Percentiles rank a stretch among this genome's conserved stretches.
These are phyloP conservation scores for Starmerella khaoyaiensis DNA, from an alignment of 805 yeast genomes.

Conservation along the genomic window DNA sequence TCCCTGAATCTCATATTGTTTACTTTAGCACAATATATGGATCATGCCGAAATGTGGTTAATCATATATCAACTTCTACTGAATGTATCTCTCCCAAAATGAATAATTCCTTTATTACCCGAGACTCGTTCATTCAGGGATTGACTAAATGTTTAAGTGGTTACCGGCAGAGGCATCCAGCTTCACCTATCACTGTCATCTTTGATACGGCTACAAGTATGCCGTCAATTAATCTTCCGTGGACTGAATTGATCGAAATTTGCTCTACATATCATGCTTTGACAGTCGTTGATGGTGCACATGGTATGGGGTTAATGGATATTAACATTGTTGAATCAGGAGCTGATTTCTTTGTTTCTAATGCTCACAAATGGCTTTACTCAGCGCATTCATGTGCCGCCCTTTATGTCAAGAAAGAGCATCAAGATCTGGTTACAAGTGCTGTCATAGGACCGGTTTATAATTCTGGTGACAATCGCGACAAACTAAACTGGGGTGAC, in stretches of 20 bases:
- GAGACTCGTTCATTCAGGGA: too few relatives aligned
- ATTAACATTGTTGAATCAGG: constrained; percentile 23
- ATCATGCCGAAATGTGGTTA: constrained; percentile 42
- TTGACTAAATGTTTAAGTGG: too few relatives aligned
- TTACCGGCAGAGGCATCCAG: too few relatives aligned
- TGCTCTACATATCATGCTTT: constrained; percentile 37
- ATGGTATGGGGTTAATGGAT: constrained; percentile 39
- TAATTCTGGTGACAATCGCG: constrained; percentile 14
- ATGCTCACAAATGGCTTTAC: constrained; percentile 58
- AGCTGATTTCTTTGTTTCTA: constrained; percentile 51
- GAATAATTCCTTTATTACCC: too few relatives aligned
- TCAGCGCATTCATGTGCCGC: constrained; percentile 48
- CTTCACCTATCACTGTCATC: constrained; percentile 32
- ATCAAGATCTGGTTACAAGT: constrained; percentile 40
- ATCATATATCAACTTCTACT: too few relatives aligned
- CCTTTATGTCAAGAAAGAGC: constrained; percentile 42
- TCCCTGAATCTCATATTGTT: constrained; percentile 34
- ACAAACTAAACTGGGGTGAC: constrained; percentile 25
- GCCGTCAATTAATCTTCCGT: constrained; percentile 55
- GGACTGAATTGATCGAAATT: constrained; percentile 31
- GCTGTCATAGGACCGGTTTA: constrained; percentile 45
- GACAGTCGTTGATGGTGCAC: constrained; percentile 63
- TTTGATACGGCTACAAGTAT: constrained; percentile 47
- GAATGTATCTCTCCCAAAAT: too few relatives aligned
- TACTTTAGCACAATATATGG: constrained; percentile 40